Conservation (phyloP, 106 monocot genomes). For the Apostasia shenzhenica region DNA sequence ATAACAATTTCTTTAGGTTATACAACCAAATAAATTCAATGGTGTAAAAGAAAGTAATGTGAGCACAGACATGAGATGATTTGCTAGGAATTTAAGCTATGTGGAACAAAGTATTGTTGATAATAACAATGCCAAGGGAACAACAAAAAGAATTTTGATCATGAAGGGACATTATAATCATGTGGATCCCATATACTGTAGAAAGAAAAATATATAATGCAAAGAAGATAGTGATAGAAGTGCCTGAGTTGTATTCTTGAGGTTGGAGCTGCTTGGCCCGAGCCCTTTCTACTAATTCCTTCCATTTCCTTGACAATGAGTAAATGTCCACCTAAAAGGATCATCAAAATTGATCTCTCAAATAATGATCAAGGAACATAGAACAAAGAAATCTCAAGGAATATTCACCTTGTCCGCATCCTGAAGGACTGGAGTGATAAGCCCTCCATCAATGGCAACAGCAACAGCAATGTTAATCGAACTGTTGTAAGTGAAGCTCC, state of each 20-base stretch:
- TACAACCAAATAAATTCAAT: too few relatives aligned
- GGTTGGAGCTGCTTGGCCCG: conserved; percentile 92
- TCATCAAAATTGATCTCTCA: neutral
- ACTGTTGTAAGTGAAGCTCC: conserved; percentile 86
- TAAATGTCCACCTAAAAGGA: conserved; percentile 74
- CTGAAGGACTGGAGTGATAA: conserved; percentile 91
- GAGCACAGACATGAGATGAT: too few relatives aligned
- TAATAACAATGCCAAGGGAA: too few relatives aligned
- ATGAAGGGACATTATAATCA: too few relatives aligned
- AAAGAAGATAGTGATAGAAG: too few relatives aligned
- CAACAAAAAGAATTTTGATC: too few relatives aligned
- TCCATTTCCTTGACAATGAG: conserved; percentile 93
- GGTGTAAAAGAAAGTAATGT: too few relatives aligned
- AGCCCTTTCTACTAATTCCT: conserved; percentile 94
- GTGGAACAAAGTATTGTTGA: too few relatives aligned
- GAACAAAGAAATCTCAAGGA: neutral
- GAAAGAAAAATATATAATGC: too few relatives aligned
- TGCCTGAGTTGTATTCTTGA: conserved; percentile 82
- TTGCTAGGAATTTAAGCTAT: too few relatives aligned
- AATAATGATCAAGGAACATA: neutral
- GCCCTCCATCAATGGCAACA: conserved; percentile 82
- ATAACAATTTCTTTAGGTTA: too few relatives aligned
- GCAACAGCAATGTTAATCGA: conserved; percentile 95
- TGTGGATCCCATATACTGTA: too few relatives aligned
- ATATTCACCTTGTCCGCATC: conserved; percentile 68